These are phyloP conservation scores for Sherardia arvensis DNA, from an alignment of 257 asterid species.

Conservation along the genomic window DNA sequence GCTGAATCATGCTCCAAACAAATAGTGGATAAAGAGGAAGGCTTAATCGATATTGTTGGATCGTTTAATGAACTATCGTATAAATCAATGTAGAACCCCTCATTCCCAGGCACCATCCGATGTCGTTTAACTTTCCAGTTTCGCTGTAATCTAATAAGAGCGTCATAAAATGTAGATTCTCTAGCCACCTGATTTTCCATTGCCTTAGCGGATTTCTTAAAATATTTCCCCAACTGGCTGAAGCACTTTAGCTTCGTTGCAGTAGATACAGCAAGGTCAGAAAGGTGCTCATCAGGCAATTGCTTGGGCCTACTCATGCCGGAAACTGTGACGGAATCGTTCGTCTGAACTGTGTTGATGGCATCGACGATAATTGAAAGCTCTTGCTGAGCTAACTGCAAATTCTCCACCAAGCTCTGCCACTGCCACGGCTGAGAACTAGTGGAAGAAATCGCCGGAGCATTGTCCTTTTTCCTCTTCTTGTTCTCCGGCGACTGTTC, in stretches of 20 bases:
- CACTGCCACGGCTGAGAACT: conserved; percentile 58
- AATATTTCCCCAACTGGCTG: conserved; percentile 87
- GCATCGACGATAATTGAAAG: conserved; percentile 89
- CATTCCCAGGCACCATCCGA: conserved; percentile 87
- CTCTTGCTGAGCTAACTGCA: conserved; percentile 92
- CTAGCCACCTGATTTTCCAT: conserved; percentile 73
- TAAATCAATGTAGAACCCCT: conserved; percentile 88
- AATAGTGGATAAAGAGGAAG: conserved; percentile 65
- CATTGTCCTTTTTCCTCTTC: conserved; percentile 60
- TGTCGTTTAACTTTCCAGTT: conserved; percentile 94
- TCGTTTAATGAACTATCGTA: conserved; percentile 74
- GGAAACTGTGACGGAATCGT: conserved; percentile 91
- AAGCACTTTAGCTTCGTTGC: conserved; percentile 92
- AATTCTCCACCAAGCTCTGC: conserved; percentile 85
- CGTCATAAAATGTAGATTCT: conserved; percentile 97
- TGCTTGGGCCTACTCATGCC: conserved; percentile 93
- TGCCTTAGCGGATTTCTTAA: conserved; percentile 90
- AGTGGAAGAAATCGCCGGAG: not conserved
- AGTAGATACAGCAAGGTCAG: conserved; percentile 91
- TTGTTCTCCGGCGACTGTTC: conserved; percentile 45
- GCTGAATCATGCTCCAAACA: conserved; percentile 84
- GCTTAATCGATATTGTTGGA: conserved; percentile 59
- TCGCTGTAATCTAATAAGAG: conserved; percentile 95
- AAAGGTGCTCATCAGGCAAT: conserved; percentile 71
- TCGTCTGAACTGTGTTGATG: conserved; percentile 84